Base-by-base conservation (phyloP, 306 rosid species). In the Psophocarpus tetragonolobus region DNA sequence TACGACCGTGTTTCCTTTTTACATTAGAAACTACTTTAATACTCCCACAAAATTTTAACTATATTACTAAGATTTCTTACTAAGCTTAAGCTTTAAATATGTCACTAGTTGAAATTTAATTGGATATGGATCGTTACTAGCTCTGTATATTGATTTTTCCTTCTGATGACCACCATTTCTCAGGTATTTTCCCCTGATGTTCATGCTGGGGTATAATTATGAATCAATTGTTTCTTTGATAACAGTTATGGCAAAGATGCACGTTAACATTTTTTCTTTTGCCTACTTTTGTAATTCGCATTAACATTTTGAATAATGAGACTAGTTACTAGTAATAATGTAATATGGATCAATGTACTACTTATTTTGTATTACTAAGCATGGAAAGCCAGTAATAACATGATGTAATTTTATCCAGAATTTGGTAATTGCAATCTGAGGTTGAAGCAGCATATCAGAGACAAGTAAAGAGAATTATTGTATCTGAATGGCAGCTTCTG, bases 401-500 rank as follows among this genome's bases (percentile, higher is more conserved):
- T 41, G 5, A 15, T 7, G 29, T 15, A 27, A 3, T 51, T 53
- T 63, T 45, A 70, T 65, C 21, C 75, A 80, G 69, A 65, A 21
- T 80, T 54, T 73, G 70, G 17, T 6, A 27, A n/a, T 67, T 78
- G 27, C 88, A 50, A 71, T 53, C 35, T 14, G 17, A 51, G 18
- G 75, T 73, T 78, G 81, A 64, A 56, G 39, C 33, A 7, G 60
- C 63, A 12, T 29, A 76, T 76, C 80, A 30, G 57, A 60, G 27
- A 23, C 54, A 48, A 18, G 47, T 41, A 0, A 51, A 56, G 42
- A 8, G 8, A n/a, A 32, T 12, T 53, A 6, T 30, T 41, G 35
- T 63, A 18, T 54, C 74, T 71, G 8, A 75, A 91, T 91, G 98
- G 87, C 82, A 39, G 88, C 90, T 24, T 90, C 94, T 17, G 84